Base-by-base conservation (phyloP, 768 basidiomycete species). In the Cyathus striatus region DNA sequence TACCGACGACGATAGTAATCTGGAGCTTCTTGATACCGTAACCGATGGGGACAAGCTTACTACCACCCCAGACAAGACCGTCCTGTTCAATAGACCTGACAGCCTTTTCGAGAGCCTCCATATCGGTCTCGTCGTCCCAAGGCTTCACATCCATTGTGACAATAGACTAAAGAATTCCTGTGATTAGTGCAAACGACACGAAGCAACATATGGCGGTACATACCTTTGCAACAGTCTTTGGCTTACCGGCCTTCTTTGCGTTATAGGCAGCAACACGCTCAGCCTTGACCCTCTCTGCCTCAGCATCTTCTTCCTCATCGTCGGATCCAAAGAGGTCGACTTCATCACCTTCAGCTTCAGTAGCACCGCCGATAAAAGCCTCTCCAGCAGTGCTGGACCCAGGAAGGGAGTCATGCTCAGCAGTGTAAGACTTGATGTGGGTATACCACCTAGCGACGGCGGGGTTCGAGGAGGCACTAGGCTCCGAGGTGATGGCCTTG, bases 81-180 rank as follows among this genome's bases (percentile, higher is more conserved):
- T 87, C 84, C 70, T 79, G 70, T 64, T 89, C 78, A 55, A 98
- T 82, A 17, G 90, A 82, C 47, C 96, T 83, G 42, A 98, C 95
- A 32, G 76, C 57, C 13, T 72, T 64, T 67, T 98, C 95, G 54
- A 98, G 74, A 40, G 72, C 87, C 34, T 59, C 76, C 94, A 99
- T 94, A 66, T 97, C 91, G 40, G 96, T 99, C 73, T 96, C 93
- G 60, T 98, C 95, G 63, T 98, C 95, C 95, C 93, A 96, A 30
- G 95, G 94, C 70, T 99, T 99, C 49, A 99, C 93, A 53, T 98
- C 95, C 54, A 98, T 70, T 37, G 95, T 99, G 40, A 99, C 96
- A 48, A 99, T 83, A 52, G 96, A 98, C 92, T 97, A 21, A 35
- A 23, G 33, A 42, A 24, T 21, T 23, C 44, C 14, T 39, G 23